These are phyloP conservation scores for Rhizopogon vinicolor DNA, from an alignment of 768 basidiomycete species.

Conservation along the genomic window DNA sequence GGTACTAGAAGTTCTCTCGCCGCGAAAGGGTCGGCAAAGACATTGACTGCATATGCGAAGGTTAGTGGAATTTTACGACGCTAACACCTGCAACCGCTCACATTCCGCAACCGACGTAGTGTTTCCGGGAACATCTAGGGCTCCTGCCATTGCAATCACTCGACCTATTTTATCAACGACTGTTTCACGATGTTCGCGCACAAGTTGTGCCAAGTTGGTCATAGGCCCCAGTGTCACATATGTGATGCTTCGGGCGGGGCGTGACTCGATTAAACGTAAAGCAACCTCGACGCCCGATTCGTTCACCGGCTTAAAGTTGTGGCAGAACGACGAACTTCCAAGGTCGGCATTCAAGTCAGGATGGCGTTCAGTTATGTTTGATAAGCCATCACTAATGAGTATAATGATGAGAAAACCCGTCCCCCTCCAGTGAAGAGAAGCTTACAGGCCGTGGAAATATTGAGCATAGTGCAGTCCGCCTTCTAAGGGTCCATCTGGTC, in stretches of 20 bases:
- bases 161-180: conserved; percentile 60
- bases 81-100: conserved; percentile 29
- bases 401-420: not conserved
- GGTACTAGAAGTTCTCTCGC: conserved; percentile 63
- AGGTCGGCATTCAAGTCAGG: conserved; percentile 48
- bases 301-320: conserved; percentile 43
- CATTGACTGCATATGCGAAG: conserved; percentile 55
- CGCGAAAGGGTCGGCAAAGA: conserved; percentile 85
- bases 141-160: conserved; percentile 92
- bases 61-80: not conserved
- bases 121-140: conserved; percentile 88
- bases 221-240: conserved; percentile 75
- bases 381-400: conserved; percentile 60
- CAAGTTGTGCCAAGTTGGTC: conserved; percentile 72
- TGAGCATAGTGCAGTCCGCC: conserved; percentile 72
- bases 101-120: conserved; percentile 81
- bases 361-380: conserved; percentile 55
- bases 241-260: conserved; percentile 51
- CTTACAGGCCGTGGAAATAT: conserved; percentile 80
- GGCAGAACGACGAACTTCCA: conserved; percentile 22
- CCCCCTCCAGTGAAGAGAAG: not conserved
- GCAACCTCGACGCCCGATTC: conserved; percentile 49
- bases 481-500: conserved; percentile 60
- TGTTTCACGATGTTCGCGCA: conserved; percentile 48
- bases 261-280: conserved; percentile 47